Percentiles rank a stretch among this genome's conserved stretches.
These are phyloP conservation scores for Monilinia vaccinii-corymbosi DNA, from an alignment of 2,329 filamentous ascomycete species.

Conservation along the genomic window DNA sequence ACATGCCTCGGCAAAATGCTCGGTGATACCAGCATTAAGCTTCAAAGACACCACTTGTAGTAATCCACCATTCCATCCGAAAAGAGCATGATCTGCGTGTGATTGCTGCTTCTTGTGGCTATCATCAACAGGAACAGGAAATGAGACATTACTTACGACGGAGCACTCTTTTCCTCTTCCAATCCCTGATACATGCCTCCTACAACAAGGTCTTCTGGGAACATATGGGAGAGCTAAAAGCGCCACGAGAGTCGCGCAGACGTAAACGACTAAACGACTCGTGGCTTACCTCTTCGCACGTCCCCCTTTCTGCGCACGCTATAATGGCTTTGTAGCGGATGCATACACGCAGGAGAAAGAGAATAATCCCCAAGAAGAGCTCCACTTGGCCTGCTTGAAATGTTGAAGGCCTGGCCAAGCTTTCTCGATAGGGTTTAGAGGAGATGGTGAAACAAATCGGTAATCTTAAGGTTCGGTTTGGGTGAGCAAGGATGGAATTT, in stretches of 20 bases:
- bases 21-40: conserved; percentile 1
- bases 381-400: background rate
- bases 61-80: background rate
- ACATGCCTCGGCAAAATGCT: background rate
- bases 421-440: background rate
- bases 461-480: background rate
- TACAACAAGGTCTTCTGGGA: background rate
- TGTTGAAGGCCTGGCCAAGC: background rate
- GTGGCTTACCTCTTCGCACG: background rate
- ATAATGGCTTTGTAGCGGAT: no score
- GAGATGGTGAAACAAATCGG: background rate
- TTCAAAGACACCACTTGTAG: background rate
- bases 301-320: background rate
- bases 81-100: background rate
- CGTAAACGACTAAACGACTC: background rate
- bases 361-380: background rate
- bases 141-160: conserved; percentile 1
- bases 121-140: conserved; percentile 1
- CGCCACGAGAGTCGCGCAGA: background rate
- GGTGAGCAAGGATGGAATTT: background rate
- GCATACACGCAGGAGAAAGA: background rate
- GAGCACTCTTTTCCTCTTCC: background rate
- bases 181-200: background rate
- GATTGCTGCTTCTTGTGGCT: background rate
- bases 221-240: background rate